Evolutionary conservation across 768 basidiomycete genomes (phyloP), one percentile per base, ranked within the genome.

Genomic region (Suillus plorans): DNA sequence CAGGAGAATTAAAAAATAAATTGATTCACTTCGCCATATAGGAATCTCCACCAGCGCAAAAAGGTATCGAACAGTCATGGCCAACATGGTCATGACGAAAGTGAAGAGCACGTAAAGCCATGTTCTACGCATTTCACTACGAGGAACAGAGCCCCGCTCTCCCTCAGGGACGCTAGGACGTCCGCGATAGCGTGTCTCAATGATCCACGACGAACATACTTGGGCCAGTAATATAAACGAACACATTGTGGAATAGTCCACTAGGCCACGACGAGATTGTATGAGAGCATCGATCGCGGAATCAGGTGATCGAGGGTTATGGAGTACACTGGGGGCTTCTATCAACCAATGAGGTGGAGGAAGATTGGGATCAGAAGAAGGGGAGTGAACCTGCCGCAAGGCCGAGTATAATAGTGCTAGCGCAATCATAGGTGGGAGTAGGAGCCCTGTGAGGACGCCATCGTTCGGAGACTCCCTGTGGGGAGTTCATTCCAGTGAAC

Each of bases 351-450:
- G 80, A 53, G 80, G 69, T 14, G 89, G 88, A 6, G 89, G 78
- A 4, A 80, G 78, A 61, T 69, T 66, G 20, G 74, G 62, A 60
- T 72, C 56, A 60, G 72, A 59, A 67, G 63, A 55, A 62, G 73
- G 66, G 37, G 69, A 75, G 63, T 69, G 70, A 67, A 75, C 70
- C 71, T 73, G 72, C 77, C 69, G 77, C 34, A 84, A 79, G 28
- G 83, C 84, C 53, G 84, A 82, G 69, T 82, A 82, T 66, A 94
- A 78, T 61, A 95, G 74, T 0, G 89, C 87, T 12, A 88, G 82
- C 9, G 92, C 84, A 61, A 97, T 86, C 37, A 97, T 80, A 3
- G 95, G 94, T 14, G 89, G 91, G 39, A 95, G 82, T n/a, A 95
- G 82, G 14, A 97, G 79, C 3, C 91, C 94, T 50, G 90, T 94